A percentile compares a stretch with the other conserved stretches of the same genome.
These are phyloP conservation scores for Vitis rotundifolia DNA, from an alignment of 164 flowering plant species.

Conservation along the genomic window DNA sequence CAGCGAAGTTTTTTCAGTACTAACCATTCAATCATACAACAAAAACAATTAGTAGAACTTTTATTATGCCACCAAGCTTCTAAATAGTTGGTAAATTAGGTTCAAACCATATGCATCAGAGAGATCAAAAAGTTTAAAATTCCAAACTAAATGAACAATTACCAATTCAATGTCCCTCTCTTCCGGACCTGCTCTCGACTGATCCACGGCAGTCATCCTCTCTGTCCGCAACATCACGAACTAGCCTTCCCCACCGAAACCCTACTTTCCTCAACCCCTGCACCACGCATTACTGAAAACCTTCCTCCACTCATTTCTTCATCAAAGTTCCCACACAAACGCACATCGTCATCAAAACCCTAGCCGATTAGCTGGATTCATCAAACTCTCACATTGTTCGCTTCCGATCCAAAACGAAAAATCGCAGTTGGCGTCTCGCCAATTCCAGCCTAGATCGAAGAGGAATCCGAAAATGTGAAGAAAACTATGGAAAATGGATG, in stretches of 20 bases:
- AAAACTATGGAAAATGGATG: too few species aligned
- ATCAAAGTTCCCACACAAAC: too few species aligned
- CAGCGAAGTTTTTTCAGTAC: background rate
- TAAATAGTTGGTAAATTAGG: background rate
- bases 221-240: constrained; percentile 31
- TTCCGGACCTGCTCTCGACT: constrained; percentile 37
- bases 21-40: background rate
- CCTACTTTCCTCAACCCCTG: background rate
- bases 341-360: too few species aligned
- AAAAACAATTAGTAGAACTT: background rate
- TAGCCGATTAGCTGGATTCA: too few species aligned
- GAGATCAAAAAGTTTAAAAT: background rate
- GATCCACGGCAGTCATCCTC: constrained; percentile 43
- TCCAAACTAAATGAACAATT: background rate
- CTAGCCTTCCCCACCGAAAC: background rate
- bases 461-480: too few species aligned
- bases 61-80: too few species aligned
- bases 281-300: background rate
- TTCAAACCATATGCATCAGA: background rate
- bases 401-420: too few species aligned
- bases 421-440: too few species aligned
- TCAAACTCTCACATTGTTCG: too few species aligned
- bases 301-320: too few species aligned
- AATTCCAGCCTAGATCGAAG: too few species aligned
- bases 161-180: constrained; percentile 78